phyloP scores from a whole-genome alignment of 2,329 filamentous ascomycete species.

The Colletotrichum agaves region DNA sequence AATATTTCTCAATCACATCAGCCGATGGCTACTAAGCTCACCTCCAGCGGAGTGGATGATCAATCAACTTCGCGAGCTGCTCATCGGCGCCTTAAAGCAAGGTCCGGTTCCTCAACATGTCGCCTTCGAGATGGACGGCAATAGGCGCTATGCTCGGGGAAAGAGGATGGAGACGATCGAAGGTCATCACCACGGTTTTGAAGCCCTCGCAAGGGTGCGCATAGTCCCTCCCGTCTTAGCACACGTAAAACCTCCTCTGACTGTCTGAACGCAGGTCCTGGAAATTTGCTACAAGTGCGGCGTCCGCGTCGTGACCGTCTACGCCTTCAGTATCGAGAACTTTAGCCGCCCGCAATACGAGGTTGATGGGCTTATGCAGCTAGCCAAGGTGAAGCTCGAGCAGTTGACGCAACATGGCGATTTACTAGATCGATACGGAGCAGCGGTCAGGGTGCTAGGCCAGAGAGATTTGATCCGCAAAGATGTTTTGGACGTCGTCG shows the following conservation, averaged over 20 bases:
- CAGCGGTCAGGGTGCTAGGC: slow-evolving; percentile 85
- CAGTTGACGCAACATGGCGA: slow-evolving; percentile 95
- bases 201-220: slow-evolving; percentile 85
- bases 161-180: slow-evolving; percentile 97
- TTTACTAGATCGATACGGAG: slow-evolving; percentile 91
- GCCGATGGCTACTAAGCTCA: slow-evolving; percentile 82
- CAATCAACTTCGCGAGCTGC: slow-evolving; percentile 79
- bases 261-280: slow-evolving; percentile 72
- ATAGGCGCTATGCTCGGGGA: slow-evolving; percentile 88
- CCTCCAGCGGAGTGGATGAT: slow-evolving; percentile 94
- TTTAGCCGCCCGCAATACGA: slow-evolving; percentile 97
- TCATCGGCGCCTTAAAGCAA: slow-evolving; percentile 89
- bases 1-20: slow-evolving; percentile 59
- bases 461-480: slow-evolving; percentile 84
- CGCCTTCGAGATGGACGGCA: slow-evolving; percentile 99
- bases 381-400: slow-evolving; percentile 93
- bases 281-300: slow-evolving; percentile 99
- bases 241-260: slow-evolving; percentile 37
- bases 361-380: slow-evolving; percentile 96
- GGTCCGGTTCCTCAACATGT: slow-evolving; percentile 94
- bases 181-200: slow-evolving; percentile 94
- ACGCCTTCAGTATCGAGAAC: slow-evolving; percentile 99
- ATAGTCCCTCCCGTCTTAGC: background rate
- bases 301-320: slow-evolving; percentile 96
- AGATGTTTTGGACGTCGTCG: slow-evolving; percentile 89